phyloP scores from a whole-genome alignment of 2,329 filamentous ascomycete genomes.

The Monosporascus ibericus region DNA sequence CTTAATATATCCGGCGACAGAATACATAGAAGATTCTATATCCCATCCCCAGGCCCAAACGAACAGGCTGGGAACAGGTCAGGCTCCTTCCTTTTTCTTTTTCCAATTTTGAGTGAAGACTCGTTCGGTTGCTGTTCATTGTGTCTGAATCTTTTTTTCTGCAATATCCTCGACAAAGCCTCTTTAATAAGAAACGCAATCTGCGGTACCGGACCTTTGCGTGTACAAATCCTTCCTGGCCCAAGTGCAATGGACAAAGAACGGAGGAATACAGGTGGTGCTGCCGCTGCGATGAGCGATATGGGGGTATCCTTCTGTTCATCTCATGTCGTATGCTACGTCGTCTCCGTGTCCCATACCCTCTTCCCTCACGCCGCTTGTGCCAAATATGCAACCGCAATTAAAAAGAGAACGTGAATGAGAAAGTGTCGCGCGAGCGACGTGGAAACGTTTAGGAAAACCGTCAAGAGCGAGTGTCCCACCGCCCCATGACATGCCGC shows the following conservation, averaged over 20 bases:
- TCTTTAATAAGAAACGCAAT: constrained; percentile 12
- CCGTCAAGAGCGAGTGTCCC: constrained; percentile 27
- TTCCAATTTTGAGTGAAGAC: constrained; percentile 15
- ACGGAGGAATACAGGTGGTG: constrained; percentile 7
- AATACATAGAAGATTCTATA: constrained; percentile 34
- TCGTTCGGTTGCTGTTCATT: constrained; percentile 9
- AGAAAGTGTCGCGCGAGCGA: constrained; percentile 28
- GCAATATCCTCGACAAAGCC: constrained; percentile 15
- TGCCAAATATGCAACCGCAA: constrained; percentile 20
- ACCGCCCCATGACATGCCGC: constrained; percentile 21
- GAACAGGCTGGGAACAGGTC: constrained; percentile 8
- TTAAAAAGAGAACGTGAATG: constrained; percentile 11
- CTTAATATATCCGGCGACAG: constrained; percentile 33
- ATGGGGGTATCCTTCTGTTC: constrained; percentile 29
- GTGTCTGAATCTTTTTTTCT: constrained; percentile 14
- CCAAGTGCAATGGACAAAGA: constrained; percentile 22
- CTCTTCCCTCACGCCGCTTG: constrained; percentile 14
- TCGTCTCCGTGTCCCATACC: constrained; percentile 12
- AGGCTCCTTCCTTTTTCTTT: constrained; percentile 12
- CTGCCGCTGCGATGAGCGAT: constrained; percentile 20
- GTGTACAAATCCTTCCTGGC: constrained; percentile 14
- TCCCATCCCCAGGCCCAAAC: constrained; percentile 25
- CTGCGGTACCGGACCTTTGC: constrained; percentile 22
- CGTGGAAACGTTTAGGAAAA: constrained; percentile 26
- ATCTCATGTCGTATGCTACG: constrained; percentile 27